These are phyloP conservation scores for Solanum peruvianum DNA, from an alignment of 257 asterid species.

Conservation along the genomic window DNA sequence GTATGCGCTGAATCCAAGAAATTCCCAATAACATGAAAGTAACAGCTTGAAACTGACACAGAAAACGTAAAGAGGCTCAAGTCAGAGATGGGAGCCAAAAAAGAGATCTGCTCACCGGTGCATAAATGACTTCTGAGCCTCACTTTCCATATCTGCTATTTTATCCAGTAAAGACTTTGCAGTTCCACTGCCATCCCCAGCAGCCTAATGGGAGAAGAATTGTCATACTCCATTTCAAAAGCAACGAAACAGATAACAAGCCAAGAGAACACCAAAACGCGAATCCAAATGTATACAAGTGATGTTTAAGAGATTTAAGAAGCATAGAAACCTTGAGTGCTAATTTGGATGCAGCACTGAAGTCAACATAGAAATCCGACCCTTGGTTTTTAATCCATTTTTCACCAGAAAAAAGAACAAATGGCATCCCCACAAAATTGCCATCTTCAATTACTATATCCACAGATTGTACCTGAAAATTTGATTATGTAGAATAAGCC, in stretches of 20 bases:
- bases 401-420: slow-evolving; percentile 72
- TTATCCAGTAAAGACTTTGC: slow-evolving; percentile 71
- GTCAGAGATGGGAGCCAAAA: background rate
- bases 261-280: background rate
- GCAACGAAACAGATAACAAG: background rate
- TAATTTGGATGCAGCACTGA: slow-evolving; percentile 25
- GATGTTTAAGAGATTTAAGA: background rate
- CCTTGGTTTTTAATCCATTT: slow-evolving; percentile 78
- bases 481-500: background rate
- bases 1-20: background rate
- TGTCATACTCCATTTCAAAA: background rate
- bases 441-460: slow-evolving; percentile 69
- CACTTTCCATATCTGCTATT: slow-evolving; percentile 85
- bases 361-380: slow-evolving; percentile 72
- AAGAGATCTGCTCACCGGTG: slow-evolving; percentile 51
- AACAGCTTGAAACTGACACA: background rate
- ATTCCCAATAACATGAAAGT: background rate
- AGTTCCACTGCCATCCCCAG: slow-evolving; percentile 70
- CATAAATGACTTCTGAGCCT: slow-evolving; percentile 98
- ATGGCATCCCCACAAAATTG: slow-evolving; percentile 81
- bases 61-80: background rate
- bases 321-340: slow-evolving; percentile 14
- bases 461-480: slow-evolving; percentile 67
- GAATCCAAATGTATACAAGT: background rate
- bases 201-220: slow-evolving; percentile 14